phyloP scores from a whole-genome alignment of 768 basidiomycete genomes.

The Trametes punicea region DNA sequence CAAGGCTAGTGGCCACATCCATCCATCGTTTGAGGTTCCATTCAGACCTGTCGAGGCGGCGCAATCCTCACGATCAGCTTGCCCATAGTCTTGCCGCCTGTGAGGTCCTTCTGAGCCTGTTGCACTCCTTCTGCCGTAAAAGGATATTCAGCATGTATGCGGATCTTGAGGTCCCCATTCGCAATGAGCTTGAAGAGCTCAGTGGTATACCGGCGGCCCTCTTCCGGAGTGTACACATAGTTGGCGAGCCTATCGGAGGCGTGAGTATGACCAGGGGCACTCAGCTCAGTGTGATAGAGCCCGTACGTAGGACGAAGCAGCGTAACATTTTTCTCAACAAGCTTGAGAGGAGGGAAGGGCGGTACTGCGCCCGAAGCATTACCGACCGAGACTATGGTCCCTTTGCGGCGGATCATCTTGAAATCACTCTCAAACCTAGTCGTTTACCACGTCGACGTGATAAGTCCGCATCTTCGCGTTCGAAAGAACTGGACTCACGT shows the following conservation, averaged over 20 bases:
- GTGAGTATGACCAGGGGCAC: constrained; percentile 4
- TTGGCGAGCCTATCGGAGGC: constrained; percentile 52
- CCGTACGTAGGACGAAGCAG: constrained; percentile 68
- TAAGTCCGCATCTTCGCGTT: neutral
- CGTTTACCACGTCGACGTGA: neutral
- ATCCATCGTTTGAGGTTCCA: no score
- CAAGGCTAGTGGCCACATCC: no score
- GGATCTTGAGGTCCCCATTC: constrained; percentile 58
- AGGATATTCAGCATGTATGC: constrained; percentile 73
- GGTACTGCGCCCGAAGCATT: constrained; percentile 87
- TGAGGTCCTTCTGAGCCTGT: constrained; percentile 76
- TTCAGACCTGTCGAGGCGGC: constrained; percentile 3
- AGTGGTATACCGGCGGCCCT: constrained; percentile 60
- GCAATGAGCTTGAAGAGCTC: constrained; percentile 62
- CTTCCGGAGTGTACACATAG: constrained; percentile 72
- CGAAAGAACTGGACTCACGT: constrained; percentile 52
- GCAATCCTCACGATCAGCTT: constrained; percentile 80
- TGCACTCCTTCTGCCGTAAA: constrained; percentile 79
- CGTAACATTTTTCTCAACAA: constrained; percentile 80
- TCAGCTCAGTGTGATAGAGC: neutral
- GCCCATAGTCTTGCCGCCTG: constrained; percentile 70
- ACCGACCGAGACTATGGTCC: constrained; percentile 85
- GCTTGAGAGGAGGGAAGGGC: constrained; percentile 69
- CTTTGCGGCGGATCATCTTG: constrained; percentile 78
- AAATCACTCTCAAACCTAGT: constrained; percentile 80